Percentiles rank a stretch among this genome's conserved stretches.
These are phyloP conservation scores for Eutreptiella sp. DNA, from an alignment of 208 protist genomes.

Conservation along the genomic window DNA sequence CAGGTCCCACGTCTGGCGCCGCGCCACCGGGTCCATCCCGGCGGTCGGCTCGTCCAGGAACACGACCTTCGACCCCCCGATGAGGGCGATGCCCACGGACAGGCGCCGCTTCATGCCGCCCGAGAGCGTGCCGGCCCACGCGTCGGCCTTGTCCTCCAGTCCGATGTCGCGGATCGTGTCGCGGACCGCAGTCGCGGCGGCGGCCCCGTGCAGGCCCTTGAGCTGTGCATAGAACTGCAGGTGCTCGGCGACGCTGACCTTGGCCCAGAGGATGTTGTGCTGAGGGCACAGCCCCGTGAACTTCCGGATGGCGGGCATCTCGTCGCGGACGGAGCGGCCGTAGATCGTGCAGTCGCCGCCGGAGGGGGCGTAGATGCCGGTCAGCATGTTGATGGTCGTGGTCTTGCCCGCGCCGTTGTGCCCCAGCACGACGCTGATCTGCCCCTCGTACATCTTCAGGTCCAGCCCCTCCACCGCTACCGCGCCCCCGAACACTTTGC, in stretches of 20 bases:
- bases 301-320: conserved; percentile 29
- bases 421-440: conserved; percentile 35
- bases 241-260: conserved; percentile 34
- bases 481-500: conserved; percentile 44
- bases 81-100: conserved; percentile 56
- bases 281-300: conserved; percentile 35
- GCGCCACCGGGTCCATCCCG: conserved; percentile 43
- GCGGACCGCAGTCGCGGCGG: background rate
- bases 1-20: conserved; percentile 43
- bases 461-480: conserved; percentile 11
- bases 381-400: conserved; percentile 42
- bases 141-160: background rate
- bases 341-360: conserved; percentile 25
- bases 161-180: conserved; percentile 1
- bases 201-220: conserved; percentile 26
- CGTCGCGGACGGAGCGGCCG: background rate
- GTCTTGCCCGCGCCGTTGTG: conserved; percentile 48
- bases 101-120: conserved; percentile 65
- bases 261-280: conserved; percentile 37
- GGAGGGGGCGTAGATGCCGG: conserved; percentile 24
- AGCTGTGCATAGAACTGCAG: conserved; percentile 30
- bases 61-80: conserved; percentile 49
- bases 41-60: conserved; percentile 64
- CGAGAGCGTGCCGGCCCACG: conserved; percentile 7
- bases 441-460: conserved; percentile 9